These are phyloP conservation scores for Scortechinia acanthostroma DNA, from an alignment of 2,329 filamentous ascomycete species.

Conservation along the genomic window DNA sequence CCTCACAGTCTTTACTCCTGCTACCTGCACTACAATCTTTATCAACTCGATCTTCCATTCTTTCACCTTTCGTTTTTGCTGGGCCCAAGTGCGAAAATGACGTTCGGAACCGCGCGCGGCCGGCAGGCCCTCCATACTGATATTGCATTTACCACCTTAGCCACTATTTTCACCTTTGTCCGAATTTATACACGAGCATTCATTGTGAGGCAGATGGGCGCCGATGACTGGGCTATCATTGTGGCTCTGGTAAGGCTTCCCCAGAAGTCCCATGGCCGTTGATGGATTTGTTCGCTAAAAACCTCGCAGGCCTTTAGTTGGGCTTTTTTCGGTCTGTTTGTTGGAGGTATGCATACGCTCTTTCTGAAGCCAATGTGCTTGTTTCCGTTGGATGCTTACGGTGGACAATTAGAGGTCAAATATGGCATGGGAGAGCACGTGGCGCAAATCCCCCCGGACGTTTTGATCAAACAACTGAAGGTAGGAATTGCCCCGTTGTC, in stretches of 20 bases:
- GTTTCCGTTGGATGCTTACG: too few relatives aligned
- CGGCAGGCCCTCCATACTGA: neutral
- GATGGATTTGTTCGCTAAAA: conserved; percentile 19
- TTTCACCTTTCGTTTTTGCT: too few relatives aligned
- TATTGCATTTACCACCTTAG: neutral
- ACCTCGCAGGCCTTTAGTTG: neutral
- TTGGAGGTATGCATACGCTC: neutral
- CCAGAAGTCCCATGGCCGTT: conserved; percentile 18
- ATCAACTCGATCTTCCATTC: too few relatives aligned
- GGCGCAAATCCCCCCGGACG: conserved; percentile 15
- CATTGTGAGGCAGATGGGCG: conserved; percentile 19
- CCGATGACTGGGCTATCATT: conserved; percentile 24
- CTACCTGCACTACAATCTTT: too few relatives aligned
- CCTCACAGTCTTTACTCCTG: too few relatives aligned
- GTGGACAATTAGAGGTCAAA: too few relatives aligned
- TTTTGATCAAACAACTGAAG: conserved; percentile 17
- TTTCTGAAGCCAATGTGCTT: too few relatives aligned
- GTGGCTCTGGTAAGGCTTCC: conserved; percentile 16
- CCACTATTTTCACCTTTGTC: conserved; percentile 12
- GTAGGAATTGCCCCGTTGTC: neutral
- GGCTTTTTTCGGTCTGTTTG: neutral
- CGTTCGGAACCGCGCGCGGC: too few relatives aligned
- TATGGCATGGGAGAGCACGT: conserved; percentile 23
- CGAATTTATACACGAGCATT: conserved; percentile 19
- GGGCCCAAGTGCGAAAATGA: too few relatives aligned